Evolutionary conservation across 2,329 filamentous ascomycete genomes (phyloP), one percentile per base, ranked within the genome.

Genomic region (Metarhizium anisopliae): DNA sequence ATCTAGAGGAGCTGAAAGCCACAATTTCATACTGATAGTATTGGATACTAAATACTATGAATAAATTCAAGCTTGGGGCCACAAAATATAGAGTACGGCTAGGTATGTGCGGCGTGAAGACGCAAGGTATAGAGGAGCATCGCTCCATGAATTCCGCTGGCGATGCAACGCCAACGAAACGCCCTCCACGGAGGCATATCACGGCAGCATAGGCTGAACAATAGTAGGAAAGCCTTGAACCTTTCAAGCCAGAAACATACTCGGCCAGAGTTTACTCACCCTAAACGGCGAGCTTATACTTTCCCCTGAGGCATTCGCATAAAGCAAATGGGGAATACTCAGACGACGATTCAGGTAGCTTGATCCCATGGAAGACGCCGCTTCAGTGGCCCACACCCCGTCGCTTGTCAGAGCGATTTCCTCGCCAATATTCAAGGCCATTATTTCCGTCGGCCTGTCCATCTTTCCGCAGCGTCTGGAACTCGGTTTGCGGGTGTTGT

Each of bases 371-470:
- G 13, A 30, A 14, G 16, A 30, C 20, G 53, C n/a, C 8, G 29
- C 38, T 43, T 54, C 56, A 7, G 54, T n/a, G n/a, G 58, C 59
- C 59, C 68, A 66, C 13, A 73, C 58, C 1, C 75, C 74, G 14
- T 73, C 72, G 36, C 68, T 70, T 14, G 69, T 74, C 50, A 78
- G 63, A 2, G 67, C 61, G 3, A 77, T 68, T 58, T 77, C 72
- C 52, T 77, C 74, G 16, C 75, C 77, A 29, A 68, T 65, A 0
- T 62, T 66, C 5, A 81, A 63, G 3, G 70, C 69, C 42, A 79
- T 57, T 4, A 77, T 70, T 56, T 75, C 71, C 0, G 76, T 78
- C 2, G 54, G 53, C 8, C 51, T 60, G 20, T 54, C 53, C 11
- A 52, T 59, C 57, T 55, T 60, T 40, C 52, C 29, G 43, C 20